A percentile compares a stretch with the other conserved stretches of the same genome.
Evolutionary conservation across 305 asterid species (phyloP).

Genomic region (Rubia balearica): DNA sequence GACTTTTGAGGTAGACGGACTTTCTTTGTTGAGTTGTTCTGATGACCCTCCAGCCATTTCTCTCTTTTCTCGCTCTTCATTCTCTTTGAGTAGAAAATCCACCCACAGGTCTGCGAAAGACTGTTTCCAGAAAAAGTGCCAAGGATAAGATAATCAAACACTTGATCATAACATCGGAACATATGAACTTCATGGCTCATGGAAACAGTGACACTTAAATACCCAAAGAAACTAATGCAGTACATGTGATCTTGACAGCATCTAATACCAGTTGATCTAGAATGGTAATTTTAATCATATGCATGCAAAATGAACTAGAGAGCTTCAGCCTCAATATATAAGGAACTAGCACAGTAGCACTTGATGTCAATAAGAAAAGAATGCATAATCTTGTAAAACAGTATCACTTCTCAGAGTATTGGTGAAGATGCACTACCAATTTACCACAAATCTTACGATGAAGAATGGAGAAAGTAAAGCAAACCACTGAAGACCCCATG

Average conservation of each 20-base stretch:
- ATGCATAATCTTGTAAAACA: background rate
- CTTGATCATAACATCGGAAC: background rate
- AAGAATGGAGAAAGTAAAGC: background rate
- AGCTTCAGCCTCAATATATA: background rate
- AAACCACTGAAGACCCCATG: background rate
- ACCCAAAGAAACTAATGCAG: too few relatives aligned
- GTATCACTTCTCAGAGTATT: background rate
- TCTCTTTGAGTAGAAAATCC: conserved; percentile 90
- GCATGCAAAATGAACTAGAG: background rate
- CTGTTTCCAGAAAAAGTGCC: conserved; percentile 31
- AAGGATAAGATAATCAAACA: background rate
- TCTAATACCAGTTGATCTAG: background rate
- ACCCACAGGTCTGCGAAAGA: conserved; percentile 96
- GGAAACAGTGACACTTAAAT: background rate
- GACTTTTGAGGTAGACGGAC: conserved; percentile 17
- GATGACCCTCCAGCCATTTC: conserved; percentile 38
- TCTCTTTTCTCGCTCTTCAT: conserved; percentile 64
- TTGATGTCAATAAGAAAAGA: background rate
- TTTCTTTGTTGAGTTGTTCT: conserved; percentile 30
- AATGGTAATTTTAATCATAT: background rate
- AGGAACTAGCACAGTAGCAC: background rate
- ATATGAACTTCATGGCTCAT: background rate
- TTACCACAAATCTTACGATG: background rate
- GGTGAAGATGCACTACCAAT: background rate
- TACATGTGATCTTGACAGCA: too few relatives aligned